Base-by-base conservation (phyloP, 441 rosid species). In the Theobroma grandiflorum region DNA sequence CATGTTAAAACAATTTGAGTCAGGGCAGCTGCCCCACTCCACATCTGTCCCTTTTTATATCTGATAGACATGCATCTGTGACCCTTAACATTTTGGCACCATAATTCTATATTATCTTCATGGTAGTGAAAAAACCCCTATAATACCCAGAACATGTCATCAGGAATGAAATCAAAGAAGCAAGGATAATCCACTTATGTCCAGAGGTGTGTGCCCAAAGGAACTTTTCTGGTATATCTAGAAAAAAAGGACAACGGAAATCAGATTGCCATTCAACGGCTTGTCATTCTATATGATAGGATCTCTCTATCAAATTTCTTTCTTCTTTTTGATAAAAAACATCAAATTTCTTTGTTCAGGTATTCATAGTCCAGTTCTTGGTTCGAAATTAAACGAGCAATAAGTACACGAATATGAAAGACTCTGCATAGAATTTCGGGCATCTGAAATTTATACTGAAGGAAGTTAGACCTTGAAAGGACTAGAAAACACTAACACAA, bases 401-500 rank as follows among this genome's bases (percentile, higher is more conserved):
- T 15, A 62, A 62, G 66, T 31, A 26, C 64, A 59, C 64, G 33
- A 31, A 65, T 37, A 38, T 18, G 22, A 18, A 65, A 65, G 70
- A 65, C 26, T 38, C 26, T 65, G 18, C 31, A 38, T 8, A 8
- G 26, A 42, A 67, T 67, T 67, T 67, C 43, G 72, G 57, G 38
- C 74, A 53, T 33, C 26, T 49, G 59, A 71, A 31, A 71, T 71
- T 71, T 71, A 57, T 71, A 71, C 22, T 71, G 14, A 50, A 47
- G 33, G 59, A 43, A 70, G 58, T 47, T 20, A 50, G 45, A 50
- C 62, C 35, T 71, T 35, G 22, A 69, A 45, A 47, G 31, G 9
- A 71, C 45, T 50, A 71, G 38, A 43, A 68, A 45, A 45, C 10
- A 45, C 8, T 45, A 45, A 43, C 8, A 43, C 6, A 43, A 68